A percentile compares a stretch with the other conserved stretches of the same genome.
These are phyloP conservation scores for Fusarium tricinctum DNA, from an alignment of 2,329 filamentous ascomycete genomes.

Conservation along the genomic window DNA sequence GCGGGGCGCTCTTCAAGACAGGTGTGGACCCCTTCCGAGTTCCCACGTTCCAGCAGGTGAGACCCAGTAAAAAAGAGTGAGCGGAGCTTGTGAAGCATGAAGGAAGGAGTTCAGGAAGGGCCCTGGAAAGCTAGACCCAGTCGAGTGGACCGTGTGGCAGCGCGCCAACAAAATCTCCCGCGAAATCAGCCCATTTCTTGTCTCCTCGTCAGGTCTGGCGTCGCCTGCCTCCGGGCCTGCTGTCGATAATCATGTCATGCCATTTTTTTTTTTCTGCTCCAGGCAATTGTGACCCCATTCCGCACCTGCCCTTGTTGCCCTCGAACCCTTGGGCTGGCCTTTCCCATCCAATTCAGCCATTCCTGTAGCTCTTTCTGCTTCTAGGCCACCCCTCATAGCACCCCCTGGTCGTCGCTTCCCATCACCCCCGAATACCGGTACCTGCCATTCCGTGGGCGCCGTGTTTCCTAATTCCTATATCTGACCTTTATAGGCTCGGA, in stretches of 20 bases:
- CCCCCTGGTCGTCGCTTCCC: constrained; percentile 45
- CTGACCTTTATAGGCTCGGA: constrained; percentile 46
- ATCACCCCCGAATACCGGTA: constrained; percentile 42
- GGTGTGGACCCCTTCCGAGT: constrained; percentile 34
- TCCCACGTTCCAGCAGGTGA: constrained; percentile 26
- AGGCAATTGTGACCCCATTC: constrained; percentile 46
- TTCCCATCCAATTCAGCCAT: constrained; percentile 20
- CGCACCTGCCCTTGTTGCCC: constrained; percentile 34
- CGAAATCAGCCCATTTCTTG: constrained; percentile 57
- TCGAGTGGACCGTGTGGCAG: constrained; percentile 45
- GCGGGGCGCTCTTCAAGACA: constrained; percentile 28
- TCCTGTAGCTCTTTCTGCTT: constrained; percentile 28
- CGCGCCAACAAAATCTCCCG: constrained; percentile 50
- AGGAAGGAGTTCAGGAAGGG: constrained; percentile 23
- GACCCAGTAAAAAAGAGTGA: constrained; percentile 36
- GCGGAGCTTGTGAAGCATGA: constrained; percentile 3
- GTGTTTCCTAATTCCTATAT: constrained; percentile 40
- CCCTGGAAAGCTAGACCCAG: constrained; percentile 39
- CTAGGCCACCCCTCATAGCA: constrained; percentile 25
- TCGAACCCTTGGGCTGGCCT: constrained; percentile 25
- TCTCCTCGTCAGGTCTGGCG: constrained; percentile 52
- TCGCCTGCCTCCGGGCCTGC: constrained; percentile 51
- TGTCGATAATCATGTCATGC: constrained; percentile 55
- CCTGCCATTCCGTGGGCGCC: constrained; percentile 40
- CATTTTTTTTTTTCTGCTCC: constrained; percentile 51